These are phyloP conservation scores for Suaeda aralocaspica DNA, from an alignment of 148 eudicot species.

Conservation along the genomic window DNA sequence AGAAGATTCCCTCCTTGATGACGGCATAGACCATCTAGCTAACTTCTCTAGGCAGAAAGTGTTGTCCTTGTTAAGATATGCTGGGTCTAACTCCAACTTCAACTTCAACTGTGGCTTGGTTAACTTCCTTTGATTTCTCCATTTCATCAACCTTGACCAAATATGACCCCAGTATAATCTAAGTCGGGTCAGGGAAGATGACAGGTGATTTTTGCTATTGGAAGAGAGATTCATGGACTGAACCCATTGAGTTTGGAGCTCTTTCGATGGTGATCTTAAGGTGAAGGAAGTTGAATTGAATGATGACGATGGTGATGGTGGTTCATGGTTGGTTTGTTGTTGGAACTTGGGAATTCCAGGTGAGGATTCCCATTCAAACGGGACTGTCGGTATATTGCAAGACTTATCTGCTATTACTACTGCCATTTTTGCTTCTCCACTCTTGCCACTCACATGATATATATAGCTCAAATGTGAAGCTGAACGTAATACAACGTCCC, in stretches of 20 bases:
- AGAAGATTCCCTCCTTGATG: not conserved
- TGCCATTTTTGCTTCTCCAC: constrained; percentile 2
- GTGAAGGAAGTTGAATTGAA: not conserved
- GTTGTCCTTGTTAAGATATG: not conserved
- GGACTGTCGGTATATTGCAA: constrained; percentile 7
- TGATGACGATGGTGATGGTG: not conserved
- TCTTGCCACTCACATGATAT: not conserved
- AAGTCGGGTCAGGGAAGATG: not conserved
- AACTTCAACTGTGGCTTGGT: constrained; percentile 10
- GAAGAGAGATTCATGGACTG: not conserved
- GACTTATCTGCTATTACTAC: not conserved
- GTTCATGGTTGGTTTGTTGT: not conserved
- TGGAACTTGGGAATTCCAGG: constrained; percentile 9
- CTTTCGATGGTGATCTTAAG: not conserved
- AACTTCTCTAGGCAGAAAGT: constrained; percentile 9
- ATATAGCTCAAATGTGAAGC: not conserved
- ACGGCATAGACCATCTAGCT: constrained; percentile 6
- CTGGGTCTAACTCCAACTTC: constrained; percentile 6
- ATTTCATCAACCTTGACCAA: constrained; percentile 1
- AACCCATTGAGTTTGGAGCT: not conserved
- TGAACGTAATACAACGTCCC: not conserved
- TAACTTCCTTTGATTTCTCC: not conserved
- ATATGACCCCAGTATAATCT: not conserved
- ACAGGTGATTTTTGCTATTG: not conserved
- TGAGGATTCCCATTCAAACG: constrained; percentile 1